Evolutionary conservation across 1,139 yeast species (phyloP).

Genomic region (Kodamaea alishanica): DNA sequence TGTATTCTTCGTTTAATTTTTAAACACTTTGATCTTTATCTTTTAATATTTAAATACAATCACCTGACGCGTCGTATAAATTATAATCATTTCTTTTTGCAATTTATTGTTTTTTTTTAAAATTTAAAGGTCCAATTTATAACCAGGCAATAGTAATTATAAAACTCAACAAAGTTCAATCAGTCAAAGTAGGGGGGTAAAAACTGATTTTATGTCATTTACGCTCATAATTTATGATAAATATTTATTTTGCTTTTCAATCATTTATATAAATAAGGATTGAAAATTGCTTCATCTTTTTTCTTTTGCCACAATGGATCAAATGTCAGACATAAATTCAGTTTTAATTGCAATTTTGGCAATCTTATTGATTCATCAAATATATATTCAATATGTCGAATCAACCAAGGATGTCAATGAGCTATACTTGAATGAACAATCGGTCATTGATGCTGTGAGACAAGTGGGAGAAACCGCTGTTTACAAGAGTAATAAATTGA

Average conservation of each 20-base stretch:
- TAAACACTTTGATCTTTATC: too few species aligned
- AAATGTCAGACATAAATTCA: slow-evolving; percentile 10
- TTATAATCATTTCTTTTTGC: too few species aligned
- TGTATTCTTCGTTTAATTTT: too few species aligned
- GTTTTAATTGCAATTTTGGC: slow-evolving; percentile 19
- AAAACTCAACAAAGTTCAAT: too few species aligned
- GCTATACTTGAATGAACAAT: slow-evolving; percentile 56
- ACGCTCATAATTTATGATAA: too few species aligned
- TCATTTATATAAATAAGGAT: slow-evolving; percentile 7
- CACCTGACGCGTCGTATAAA: too few species aligned
- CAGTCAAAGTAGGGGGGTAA: too few species aligned
- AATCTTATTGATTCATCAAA: slow-evolving; percentile 17
- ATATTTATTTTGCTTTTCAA: too few species aligned
- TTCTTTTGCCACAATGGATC: not conserved
- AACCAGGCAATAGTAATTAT: not conserved
- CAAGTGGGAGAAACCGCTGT: slow-evolving; percentile 58
- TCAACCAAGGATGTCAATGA: slow-evolving; percentile 50
- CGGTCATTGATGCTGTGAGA: slow-evolving; percentile 54
- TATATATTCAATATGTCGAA: slow-evolving; percentile 24
- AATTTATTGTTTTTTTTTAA: too few species aligned
- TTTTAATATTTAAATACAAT: too few species aligned
- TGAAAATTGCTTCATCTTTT: not conserved
- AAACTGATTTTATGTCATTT: too few species aligned
- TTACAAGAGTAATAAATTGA: slow-evolving; percentile 61
- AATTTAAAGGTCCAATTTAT: too few species aligned